A percentile compares a stretch with the other conserved stretches of the same genome.
These are phyloP conservation scores for grape (Vitis vinifera) DNA, from an alignment of 164 flowering plant species.

Conservation along the genomic window DNA sequence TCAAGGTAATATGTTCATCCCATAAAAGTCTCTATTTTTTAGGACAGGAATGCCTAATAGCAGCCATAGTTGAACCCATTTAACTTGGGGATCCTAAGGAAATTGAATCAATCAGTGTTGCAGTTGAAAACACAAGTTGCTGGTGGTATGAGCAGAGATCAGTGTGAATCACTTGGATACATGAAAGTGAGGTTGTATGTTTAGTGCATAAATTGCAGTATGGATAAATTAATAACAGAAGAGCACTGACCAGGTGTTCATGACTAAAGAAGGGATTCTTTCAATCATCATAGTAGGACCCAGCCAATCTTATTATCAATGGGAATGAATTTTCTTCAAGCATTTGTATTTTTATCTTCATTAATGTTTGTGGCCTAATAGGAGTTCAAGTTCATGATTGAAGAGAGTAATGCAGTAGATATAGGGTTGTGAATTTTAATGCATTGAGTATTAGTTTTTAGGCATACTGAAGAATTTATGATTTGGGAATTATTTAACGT, in stretches of 20 bases:
- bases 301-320: not conserved
- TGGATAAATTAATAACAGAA: not conserved
- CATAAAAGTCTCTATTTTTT: not conserved
- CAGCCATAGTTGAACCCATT: not conserved
- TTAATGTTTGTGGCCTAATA: not conserved
- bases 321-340: not conserved
- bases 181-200: too few species aligned
- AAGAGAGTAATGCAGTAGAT: too few species aligned
- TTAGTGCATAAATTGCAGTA: not conserved
- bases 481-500: not conserved
- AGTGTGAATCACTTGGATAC: too few species aligned
- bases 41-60: not conserved
- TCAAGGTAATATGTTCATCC: conserved; percentile 51
- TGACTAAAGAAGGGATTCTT: not conserved
- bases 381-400: not conserved
- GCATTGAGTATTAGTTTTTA: not conserved
- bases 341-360: not conserved
- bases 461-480: not conserved
- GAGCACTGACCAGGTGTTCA: not conserved
- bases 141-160: too few species aligned
- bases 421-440: not conserved
- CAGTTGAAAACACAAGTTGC: too few species aligned
- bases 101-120: too few species aligned
- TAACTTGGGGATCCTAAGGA: too few species aligned
- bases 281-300: not conserved